Evolutionary conservation across 2,329 filamentous ascomycete genomes (phyloP), one percentile per base, ranked within the genome.

Genomic region (Bipolaris cookei): DNA sequence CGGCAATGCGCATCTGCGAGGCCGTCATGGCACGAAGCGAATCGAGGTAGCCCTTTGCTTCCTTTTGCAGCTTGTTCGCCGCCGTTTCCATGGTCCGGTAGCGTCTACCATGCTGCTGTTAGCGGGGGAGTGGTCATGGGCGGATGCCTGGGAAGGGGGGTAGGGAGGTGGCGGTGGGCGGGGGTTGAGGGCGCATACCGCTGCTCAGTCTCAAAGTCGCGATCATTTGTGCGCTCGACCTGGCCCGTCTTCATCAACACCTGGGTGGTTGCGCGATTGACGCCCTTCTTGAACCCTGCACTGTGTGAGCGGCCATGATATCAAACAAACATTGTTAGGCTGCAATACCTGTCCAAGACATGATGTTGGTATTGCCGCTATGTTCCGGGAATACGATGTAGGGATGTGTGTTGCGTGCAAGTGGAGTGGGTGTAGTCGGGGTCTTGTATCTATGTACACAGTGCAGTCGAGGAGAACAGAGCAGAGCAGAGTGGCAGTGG

Each of bases 161-260:
- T 18, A 25, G 38, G 25, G 56, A 44, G 47, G 14, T 21, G 42
- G 10, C 25, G 32, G 45, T 28, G 35, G 52, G 39, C 32, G 35
- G 51, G 35, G 63, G 60, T 72, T 39, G 45, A 44, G 45, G 47
- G 32, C 39, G 42, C 77, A 39, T 77, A 92, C 89, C 91, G 88
- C 79, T 96, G 92, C 79, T 99, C 96, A 51, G 98, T 94, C 80
- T 98, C 95, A 78, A 98, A 99, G 77, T 98, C 95, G 67, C 96
- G 91, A 81, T 99, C 95, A 77, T 94, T 97, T 23, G 95, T 99
- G 81, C 95, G 94, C 80, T 99, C 95, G 70, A 99, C 96, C 82
- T 98, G 95, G 59, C 95, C 91, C 87, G 67, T 96, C 86, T 99
- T 99, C 94, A 99, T 98, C 92, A 99, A 97, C 62, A 98, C 94